Evolutionary conservation across 345 rosid species (phyloP).

Genomic region (Mercurialis annua): DNA sequence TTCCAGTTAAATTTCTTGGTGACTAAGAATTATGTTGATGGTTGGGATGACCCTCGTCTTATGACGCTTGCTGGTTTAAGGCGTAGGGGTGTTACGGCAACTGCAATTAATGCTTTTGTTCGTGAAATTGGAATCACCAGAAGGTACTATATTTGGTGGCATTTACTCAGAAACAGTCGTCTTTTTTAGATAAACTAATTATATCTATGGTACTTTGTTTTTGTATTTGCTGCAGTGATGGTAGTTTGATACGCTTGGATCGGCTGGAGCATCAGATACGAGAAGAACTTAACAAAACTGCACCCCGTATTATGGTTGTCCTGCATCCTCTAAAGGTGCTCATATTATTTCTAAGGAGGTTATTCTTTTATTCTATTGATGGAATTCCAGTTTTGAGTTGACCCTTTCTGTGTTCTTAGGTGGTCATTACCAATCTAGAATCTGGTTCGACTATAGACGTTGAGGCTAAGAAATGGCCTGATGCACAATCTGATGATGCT

Average conservation of each 20-base stretch:
- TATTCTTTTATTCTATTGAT: not conserved
- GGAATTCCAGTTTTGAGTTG: not conserved
- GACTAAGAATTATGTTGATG: conserved; percentile 78
- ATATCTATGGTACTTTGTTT: conserved; percentile 12
- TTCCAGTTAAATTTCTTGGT: conserved; percentile 81
- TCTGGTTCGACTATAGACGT: conserved; percentile 55
- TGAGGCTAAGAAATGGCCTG: conserved; percentile 96
- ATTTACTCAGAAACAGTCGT: not conserved
- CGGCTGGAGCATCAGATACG: conserved; percentile 93
- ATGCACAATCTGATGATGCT: conserved; percentile 64
- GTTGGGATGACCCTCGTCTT: conserved; percentile 99
- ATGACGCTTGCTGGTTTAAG: conserved; percentile 94
- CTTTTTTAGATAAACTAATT: too few relatives aligned
- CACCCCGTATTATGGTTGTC: conserved; percentile 82
- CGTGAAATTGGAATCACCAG: conserved; percentile 94
- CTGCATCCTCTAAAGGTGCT: conserved; percentile 85
- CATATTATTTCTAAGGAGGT: conserved; percentile 11
- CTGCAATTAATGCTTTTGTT: conserved; percentile 82
- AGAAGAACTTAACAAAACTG: conserved; percentile 88
- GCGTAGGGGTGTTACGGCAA: conserved; percentile 86
- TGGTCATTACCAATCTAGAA: conserved; percentile 72
- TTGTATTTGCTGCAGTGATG: conserved; percentile 54
- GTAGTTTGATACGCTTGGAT: conserved; percentile 78
- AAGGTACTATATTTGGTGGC: conserved; percentile 45
- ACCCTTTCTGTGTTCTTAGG: conserved; percentile 33